A percentile compares a stretch with the other conserved stretches of the same genome.
These are phyloP conservation scores for Sugiyamaella sp. DNA, from an alignment of 1,139 yeast genomes.

Conservation along the genomic window DNA sequence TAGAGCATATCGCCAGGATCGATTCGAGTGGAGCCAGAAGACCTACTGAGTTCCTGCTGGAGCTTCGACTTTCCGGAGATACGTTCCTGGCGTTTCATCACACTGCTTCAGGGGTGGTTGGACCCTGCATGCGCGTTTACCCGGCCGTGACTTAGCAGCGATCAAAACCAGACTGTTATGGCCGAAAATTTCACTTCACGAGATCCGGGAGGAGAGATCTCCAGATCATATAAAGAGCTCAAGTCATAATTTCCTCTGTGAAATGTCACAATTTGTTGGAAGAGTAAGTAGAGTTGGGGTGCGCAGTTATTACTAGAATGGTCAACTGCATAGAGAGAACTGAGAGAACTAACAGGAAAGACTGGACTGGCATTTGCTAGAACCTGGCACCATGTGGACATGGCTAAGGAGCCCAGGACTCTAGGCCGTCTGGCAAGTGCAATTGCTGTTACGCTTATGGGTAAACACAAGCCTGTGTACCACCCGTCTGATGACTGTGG, in stretches of 20 bases:
- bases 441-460: slow-evolving; percentile 86
- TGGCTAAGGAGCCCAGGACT: slow-evolving; percentile 80
- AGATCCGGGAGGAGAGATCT: neutral
- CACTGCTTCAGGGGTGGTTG: no score
- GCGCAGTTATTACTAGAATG: neutral
- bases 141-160: slow-evolving; percentile 4
- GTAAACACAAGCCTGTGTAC: slow-evolving; percentile 92
- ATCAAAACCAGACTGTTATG: neutral
- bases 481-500: slow-evolving; percentile 83
- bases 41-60: no score
- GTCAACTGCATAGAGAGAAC: neutral
- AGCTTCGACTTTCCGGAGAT: no score
- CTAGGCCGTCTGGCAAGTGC: slow-evolving; percentile 90
- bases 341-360: slow-evolving; percentile 30
- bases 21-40: no score
- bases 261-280: slow-evolving; percentile 42
- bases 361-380: slow-evolving; percentile 79
- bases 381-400: slow-evolving; percentile 95
- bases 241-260: neutral
- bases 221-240: neutral
- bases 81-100: no score
- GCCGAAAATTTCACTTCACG: slow-evolving; percentile 12
- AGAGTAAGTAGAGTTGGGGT: slow-evolving; percentile 34
- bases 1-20: no score
- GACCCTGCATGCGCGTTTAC: slow-evolving; percentile 2